Evolutionary conservation across 352 stramenopile genomes (phyloP).

Genomic region (Elongisporangium anandrum): DNA sequence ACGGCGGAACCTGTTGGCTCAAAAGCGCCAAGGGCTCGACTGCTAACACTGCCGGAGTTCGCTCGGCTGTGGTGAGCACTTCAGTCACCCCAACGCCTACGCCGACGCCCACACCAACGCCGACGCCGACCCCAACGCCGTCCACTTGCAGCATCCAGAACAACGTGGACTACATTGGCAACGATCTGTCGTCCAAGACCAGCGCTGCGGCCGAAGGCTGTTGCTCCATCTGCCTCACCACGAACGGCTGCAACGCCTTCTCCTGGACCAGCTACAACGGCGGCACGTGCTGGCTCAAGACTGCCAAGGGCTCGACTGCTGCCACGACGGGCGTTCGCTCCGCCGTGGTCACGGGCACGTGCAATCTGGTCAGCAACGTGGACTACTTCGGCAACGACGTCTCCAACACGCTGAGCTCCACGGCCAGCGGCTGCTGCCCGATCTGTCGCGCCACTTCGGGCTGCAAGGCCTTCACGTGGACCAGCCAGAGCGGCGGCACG

Average conservation of each 20-base stretch:
- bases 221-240: slow-evolving; percentile 24
- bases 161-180: slow-evolving; percentile 26
- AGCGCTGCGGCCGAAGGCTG: slow-evolving; percentile 21
- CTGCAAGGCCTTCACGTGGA: slow-evolving; percentile 56
- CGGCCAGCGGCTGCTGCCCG: slow-evolving; percentile 16
- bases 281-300: slow-evolving; percentile 60
- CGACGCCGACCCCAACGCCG: neutral
- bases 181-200: slow-evolving; percentile 12
- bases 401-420: slow-evolving; percentile 14
- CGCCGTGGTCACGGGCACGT: slow-evolving; percentile 12
- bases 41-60: slow-evolving; percentile 6
- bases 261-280: slow-evolving; percentile 42
- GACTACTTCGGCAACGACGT: slow-evolving; percentile 36
- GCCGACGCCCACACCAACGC: neutral
- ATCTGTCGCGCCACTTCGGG: slow-evolving; percentile 18
- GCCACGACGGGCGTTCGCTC: slow-evolving; percentile 11
- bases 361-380: slow-evolving; percentile 19
- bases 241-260: slow-evolving; percentile 34
- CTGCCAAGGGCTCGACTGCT: slow-evolving; percentile 17
- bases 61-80: neutral
- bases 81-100: neutral
- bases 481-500: slow-evolving; percentile 37
- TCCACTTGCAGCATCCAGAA: slow-evolving; percentile 23
- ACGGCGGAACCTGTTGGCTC: slow-evolving; percentile 50
- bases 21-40: slow-evolving; percentile 32